Base-by-base conservation (phyloP, 495 filamentous ascomycete species). In the Talaromyces ruber region DNA sequence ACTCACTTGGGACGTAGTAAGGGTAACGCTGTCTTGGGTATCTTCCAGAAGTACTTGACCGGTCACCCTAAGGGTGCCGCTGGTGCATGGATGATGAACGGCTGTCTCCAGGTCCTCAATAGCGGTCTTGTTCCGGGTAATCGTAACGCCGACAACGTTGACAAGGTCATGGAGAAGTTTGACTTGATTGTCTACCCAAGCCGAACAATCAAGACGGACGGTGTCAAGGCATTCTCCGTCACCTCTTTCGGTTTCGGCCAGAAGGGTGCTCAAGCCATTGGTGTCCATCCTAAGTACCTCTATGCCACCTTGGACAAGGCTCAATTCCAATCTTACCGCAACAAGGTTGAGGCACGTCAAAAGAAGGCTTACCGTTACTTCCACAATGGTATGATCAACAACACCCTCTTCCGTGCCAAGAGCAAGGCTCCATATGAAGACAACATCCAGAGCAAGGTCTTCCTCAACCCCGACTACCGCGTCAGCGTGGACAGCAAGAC, bases 51-150 rank as follows among this genome's bases (percentile, higher is more conserved):
- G 74, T 98, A 96, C 73, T 86, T 99, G 43, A 99, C 94, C 16
- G 94, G 94, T 67, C 94, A 99, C 74, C 94, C 94, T 66, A 99
- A 99, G 85, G 94, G 94, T 86, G 93, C 94, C 68, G 94, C 94
- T 56, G 94, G 94, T 74, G 94, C 93, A 51, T 99, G 93, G 93
- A 98, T 98, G 94, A 88, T 98, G 82, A 99, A 99, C 78, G 94
- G 94, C 64, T 91, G 90, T 71, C 76, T 99, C 71, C 94, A 99
- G 75, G 91, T 96, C 58, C 80, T 99, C 66, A 95, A 97, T 76
- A 87, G 82, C 52, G 94, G 94, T 65, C 78, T 98, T 18, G 94
- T 99, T 57, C 94, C 94, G 6, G 94, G 94, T 57, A 99, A 99
- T 79, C 86, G 92, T 65, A 99, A 99, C 67, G 94, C 94, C 55